Evolutionary conservation across 2,329 filamentous ascomycete species (phyloP), one percentile per base, ranked within the genome.

Genomic region (Exophiala calicioides): DNA sequence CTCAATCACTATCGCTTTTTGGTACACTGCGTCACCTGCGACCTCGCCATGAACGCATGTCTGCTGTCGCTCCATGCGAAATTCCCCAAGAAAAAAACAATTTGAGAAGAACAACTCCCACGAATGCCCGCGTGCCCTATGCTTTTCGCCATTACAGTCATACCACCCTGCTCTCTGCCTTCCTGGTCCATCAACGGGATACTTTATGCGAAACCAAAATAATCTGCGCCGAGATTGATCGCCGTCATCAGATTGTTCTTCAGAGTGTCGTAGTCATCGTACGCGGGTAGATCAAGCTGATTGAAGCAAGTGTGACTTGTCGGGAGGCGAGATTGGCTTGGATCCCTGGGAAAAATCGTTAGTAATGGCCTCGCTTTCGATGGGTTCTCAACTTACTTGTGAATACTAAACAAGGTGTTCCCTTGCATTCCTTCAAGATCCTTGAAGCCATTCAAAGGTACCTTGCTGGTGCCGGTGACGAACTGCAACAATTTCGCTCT

Each of bases 361-460:
- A 38, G 15, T 40, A 10, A 33, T 30, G 45, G 32, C 13, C 21
- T 9, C 10, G 29, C 20, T 20, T 23, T 19, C 36, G 16, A 35
- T 5, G 16, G 23, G 15, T 27, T 27, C 8, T 15, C n/a, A 23
- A 50, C 52, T 55, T 48, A 55, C 56, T 93, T 89, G 66, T 98
- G 93, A 55, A 98, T 97, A 68, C 97, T 98, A 82, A 98, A 98
- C 57, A 89, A 85, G 69, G 87, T 95, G 67, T 97, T 85, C 29
- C 93, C 93, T 64, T 98, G 97, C 93, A 98, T 98, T 58, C 93
- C 94, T 73, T 98, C 94, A 5, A 98, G 80, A 69, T 98, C 93
- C 73, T 95, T 96, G 79, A 98, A 98, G 9, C 93, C 93, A 60
- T 98, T 98, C 38, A 98, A 82, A 29, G 93, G 93, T 35, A 98